phyloP scores from a whole-genome alignment of 176 grass and related monocot species.

The Oryza longistaminata region DNA sequence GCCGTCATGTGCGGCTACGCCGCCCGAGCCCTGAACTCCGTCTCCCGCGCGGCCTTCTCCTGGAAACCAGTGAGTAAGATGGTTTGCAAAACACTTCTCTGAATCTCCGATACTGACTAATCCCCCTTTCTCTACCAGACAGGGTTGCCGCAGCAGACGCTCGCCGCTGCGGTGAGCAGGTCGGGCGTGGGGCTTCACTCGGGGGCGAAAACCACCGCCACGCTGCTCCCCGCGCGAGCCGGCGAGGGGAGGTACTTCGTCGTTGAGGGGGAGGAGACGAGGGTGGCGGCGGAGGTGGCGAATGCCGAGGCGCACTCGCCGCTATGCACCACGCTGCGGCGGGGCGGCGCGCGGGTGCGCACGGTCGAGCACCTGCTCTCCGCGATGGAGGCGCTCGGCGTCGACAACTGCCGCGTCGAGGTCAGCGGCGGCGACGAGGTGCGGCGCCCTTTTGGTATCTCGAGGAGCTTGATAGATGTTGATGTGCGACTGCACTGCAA shows the following conservation, averaged over 20 bases:
- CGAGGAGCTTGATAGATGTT: background rate
- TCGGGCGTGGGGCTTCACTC: slow-evolving; percentile 82
- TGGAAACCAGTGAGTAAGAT: slow-evolving; percentile 54
- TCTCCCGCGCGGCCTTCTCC: slow-evolving; percentile 56
- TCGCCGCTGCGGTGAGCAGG: slow-evolving; percentile 49
- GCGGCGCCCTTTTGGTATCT: background rate
- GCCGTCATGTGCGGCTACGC: slow-evolving; percentile 17
- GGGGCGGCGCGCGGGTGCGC: slow-evolving; percentile 39
- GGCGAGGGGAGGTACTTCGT: slow-evolving; percentile 90
- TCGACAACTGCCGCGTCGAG: slow-evolving; percentile 86
- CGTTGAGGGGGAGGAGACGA: slow-evolving; percentile 28
- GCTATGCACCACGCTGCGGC: slow-evolving; percentile 72
- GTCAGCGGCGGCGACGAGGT: slow-evolving; percentile 79
- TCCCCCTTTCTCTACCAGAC: slow-evolving; percentile 40
- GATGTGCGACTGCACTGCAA: background rate
- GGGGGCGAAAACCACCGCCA: slow-evolving; percentile 43
- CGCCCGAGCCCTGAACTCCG: slow-evolving; percentile 24
- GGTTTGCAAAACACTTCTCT: background rate
- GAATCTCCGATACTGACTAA: slow-evolving; percentile 3
- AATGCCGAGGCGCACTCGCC: slow-evolving; percentile 56
- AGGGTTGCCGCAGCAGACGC: slow-evolving; percentile 66
- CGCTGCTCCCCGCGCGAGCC: slow-evolving; percentile 66
- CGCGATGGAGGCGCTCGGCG: slow-evolving; percentile 71
- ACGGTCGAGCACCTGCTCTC: slow-evolving; percentile 92
- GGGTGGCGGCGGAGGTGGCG: slow-evolving; percentile 53